phyloP scores from a whole-genome alignment of 2,329 filamentous ascomycete species.

The Phaeosphaeriaceae sp. region DNA sequence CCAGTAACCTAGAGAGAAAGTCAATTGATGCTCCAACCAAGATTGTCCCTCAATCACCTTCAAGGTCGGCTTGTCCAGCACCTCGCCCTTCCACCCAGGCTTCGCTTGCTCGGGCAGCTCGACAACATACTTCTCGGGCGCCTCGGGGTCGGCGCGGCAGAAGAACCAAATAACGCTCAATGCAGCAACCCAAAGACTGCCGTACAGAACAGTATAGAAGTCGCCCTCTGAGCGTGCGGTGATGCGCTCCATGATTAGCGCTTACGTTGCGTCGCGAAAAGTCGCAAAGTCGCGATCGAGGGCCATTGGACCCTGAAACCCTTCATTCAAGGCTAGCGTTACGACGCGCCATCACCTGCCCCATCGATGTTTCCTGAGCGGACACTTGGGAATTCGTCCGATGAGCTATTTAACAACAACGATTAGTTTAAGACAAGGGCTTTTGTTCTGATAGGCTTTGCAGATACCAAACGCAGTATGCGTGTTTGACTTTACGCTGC shows the following conservation, averaged over 20 bases:
- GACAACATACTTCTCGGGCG: conserved; percentile 66
- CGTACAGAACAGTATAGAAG: conserved; percentile 23
- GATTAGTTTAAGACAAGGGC: neutral
- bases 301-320: conserved; percentile 15
- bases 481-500: too few species aligned
- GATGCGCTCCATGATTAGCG: conserved; percentile 32
- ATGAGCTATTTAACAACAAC: neutral
- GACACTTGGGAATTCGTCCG: neutral
- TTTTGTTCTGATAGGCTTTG: neutral
- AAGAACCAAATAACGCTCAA: conserved; percentile 32
- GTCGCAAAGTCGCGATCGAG: conserved; percentile 2
- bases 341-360: neutral
- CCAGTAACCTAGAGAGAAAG: conserved; percentile 58
- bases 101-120: conserved; percentile 67
- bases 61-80: conserved; percentile 67
- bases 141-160: conserved; percentile 46
- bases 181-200: conserved; percentile 28
- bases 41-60: conserved; percentile 54
- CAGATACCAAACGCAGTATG: neutral
- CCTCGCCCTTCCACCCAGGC: conserved; percentile 59
- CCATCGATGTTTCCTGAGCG: too few species aligned
- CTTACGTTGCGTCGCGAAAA: conserved; percentile 9
- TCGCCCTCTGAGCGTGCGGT: conserved; percentile 32
- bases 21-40: conserved; percentile 9
- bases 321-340: conserved; percentile 7